Percentiles rank a stretch among this genome's conserved stretches.
Evolutionary conservation across 108 stramenopile species (phyloP).

Genomic region (Pseudonitzschia pungens): DNA sequence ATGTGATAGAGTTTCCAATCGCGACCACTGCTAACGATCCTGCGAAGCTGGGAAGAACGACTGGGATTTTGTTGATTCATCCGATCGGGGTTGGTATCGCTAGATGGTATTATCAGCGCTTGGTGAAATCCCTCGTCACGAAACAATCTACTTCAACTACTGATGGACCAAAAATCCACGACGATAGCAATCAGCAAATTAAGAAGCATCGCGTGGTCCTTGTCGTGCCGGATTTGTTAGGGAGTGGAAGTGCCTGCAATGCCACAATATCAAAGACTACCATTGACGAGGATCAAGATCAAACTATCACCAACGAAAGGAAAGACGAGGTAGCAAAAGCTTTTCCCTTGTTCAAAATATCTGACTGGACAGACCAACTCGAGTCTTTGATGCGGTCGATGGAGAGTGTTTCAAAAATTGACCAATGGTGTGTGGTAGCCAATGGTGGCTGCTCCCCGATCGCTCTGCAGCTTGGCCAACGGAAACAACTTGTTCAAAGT

Average conservation of each 20-base stretch:
- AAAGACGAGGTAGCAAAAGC: not conserved
- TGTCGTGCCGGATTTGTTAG: conserved; percentile 55
- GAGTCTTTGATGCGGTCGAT: conserved; percentile 36
- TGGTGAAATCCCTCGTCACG: conserved; percentile 26
- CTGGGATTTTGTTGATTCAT: conserved; percentile 55
- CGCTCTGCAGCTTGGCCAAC: conserved; percentile 46
- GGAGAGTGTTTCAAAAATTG: conserved; percentile 25
- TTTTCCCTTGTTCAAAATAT: conserved; percentile 52
- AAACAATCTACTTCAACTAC: not conserved
- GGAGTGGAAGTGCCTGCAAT: conserved; percentile 49
- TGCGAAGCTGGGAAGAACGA: conserved; percentile 11
- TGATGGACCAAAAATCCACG: not conserved
- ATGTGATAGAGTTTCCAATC: conserved; percentile 9
- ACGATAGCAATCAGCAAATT: not conserved
- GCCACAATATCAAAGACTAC: conserved; percentile 7
- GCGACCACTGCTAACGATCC: not conserved
- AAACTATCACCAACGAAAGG: not conserved
- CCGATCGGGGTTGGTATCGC: conserved; percentile 69
- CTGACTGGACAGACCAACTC: conserved; percentile 58
- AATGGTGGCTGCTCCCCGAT: conserved; percentile 70
- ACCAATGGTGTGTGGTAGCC: conserved; percentile 50
- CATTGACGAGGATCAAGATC: not conserved
- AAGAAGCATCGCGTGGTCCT: conserved; percentile 18
- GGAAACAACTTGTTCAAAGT: not conserved
- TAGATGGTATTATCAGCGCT: conserved; percentile 62